phyloP scores from a whole-genome alignment of 305 asterid species.

The Fraxinus latifolia region DNA sequence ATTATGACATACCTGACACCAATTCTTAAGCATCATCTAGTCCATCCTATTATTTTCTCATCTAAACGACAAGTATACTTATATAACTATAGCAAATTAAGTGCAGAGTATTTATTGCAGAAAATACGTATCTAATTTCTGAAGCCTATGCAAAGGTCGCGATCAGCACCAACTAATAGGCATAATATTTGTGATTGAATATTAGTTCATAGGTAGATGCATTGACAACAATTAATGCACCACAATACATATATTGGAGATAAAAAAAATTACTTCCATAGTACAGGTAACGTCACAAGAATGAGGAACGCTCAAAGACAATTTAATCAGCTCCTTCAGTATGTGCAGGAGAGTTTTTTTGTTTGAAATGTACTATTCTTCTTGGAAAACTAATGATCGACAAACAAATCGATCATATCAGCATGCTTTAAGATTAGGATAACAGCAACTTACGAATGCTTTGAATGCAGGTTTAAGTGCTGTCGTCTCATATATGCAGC shows the following conservation, averaged over 20 bases:
- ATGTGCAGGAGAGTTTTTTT: not conserved
- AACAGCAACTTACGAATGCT: constrained; percentile 76
- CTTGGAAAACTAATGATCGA: not conserved
- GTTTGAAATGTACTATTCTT: not conserved
- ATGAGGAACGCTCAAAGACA: constrained; percentile 4
- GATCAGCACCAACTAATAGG: not conserved
- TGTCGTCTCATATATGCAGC: constrained; percentile 93
- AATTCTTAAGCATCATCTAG: not conserved
- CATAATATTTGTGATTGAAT: not conserved
- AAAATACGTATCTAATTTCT: not conserved
- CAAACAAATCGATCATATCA: constrained; percentile 17
- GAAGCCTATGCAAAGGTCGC: not conserved
- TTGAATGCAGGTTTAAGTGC: constrained; percentile 91
- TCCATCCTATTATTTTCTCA: not conserved
- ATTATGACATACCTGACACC: not conserved
- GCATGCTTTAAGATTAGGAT: constrained; percentile 12
- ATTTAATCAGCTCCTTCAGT: not conserved
- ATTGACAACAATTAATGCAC: not conserved
- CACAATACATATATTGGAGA: not conserved
- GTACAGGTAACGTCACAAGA: not conserved
- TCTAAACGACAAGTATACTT: not conserved
- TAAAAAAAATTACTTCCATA: not conserved
- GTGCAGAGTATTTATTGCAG: not conserved
- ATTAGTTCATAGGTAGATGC: not conserved
- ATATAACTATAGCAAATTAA: not conserved